Evolutionary conservation across 2,329 filamentous ascomycete species (phyloP).

Genomic region (Aureobasidium zeae): DNA sequence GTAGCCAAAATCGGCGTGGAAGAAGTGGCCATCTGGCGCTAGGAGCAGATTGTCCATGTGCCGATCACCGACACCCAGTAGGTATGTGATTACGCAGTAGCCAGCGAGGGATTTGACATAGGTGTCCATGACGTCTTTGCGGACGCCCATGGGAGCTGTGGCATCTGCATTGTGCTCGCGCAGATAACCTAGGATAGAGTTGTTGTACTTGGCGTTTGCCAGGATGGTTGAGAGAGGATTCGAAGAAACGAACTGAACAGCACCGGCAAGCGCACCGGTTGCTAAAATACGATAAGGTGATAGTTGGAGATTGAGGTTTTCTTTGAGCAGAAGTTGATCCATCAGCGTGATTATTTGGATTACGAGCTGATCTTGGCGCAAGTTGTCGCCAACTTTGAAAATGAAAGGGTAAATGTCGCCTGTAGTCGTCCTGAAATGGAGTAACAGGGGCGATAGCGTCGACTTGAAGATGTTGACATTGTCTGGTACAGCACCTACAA

Average conservation of each 20-base stretch:
- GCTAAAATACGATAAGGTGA: constrained; percentile 95
- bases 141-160: constrained; percentile 69
- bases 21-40: constrained; percentile 84
- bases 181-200: constrained; percentile 69
- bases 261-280: constrained; percentile 78
- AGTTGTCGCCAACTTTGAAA: constrained; percentile 94
- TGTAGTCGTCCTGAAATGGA: constrained; percentile 74
- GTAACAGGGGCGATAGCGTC: constrained; percentile 79
- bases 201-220: constrained; percentile 61
- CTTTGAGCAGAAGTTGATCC: constrained; percentile 90
- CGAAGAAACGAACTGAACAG: constrained; percentile 80
- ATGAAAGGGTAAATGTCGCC: constrained; percentile 80
- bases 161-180: constrained; percentile 84
- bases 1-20: constrained; percentile 97
- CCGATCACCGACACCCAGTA: constrained; percentile 89
- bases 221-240: constrained; percentile 75
- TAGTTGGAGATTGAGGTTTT: constrained; percentile 89
- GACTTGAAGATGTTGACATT: constrained; percentile 94
- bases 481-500: constrained; percentile 72
- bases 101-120: constrained; percentile 94
- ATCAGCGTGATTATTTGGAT: constrained; percentile 97
- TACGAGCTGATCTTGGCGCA: constrained; percentile 93
- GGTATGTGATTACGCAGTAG: constrained; percentile 97
- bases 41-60: constrained; percentile 93
- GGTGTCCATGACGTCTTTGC: constrained; percentile 86